phyloP scores from a whole-genome alignment of 495 filamentous ascomycete genomes.

The Podospora bellae-mahoneyi region DNA sequence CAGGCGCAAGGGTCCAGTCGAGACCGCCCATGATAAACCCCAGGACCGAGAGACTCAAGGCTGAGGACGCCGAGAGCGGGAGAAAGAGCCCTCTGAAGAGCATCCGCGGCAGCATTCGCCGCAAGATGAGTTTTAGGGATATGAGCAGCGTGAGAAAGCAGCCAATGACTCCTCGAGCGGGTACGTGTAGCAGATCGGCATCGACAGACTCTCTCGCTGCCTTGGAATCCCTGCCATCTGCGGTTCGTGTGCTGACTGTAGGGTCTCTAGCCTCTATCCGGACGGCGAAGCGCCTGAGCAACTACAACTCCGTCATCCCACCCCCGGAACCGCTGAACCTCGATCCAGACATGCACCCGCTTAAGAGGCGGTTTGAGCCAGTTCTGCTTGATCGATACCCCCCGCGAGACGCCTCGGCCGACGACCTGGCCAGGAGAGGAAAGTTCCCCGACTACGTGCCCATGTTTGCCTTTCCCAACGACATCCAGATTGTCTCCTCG shows the following conservation, averaged over 20 bases:
- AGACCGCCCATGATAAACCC: slow-evolving; percentile 68
- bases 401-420: slow-evolving; percentile 68
- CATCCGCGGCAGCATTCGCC: slow-evolving; percentile 71
- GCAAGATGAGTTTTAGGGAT: slow-evolving; percentile 84
- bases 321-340: slow-evolving; percentile 84
- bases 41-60: slow-evolving; percentile 74
- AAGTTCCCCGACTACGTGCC: slow-evolving; percentile 95
- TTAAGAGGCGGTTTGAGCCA: slow-evolving; percentile 91
- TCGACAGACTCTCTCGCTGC: slow-evolving; percentile 23
- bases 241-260: slow-evolving; percentile 22
- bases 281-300: slow-evolving; percentile 84
- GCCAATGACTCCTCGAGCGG: slow-evolving; percentile 67
- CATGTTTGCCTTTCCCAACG: slow-evolving; percentile 99
- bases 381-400: slow-evolving; percentile 93
- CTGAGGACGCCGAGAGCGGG: slow-evolving; percentile 61
- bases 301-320: slow-evolving; percentile 97
- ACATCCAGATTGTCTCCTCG: slow-evolving; percentile 92
- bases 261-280: slow-evolving; percentile 71
- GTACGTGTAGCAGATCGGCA: slow-evolving; percentile 47
- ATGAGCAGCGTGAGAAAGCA: slow-evolving; percentile 95
- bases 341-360: slow-evolving; percentile 89
- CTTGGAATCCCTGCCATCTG: slow-evolving; percentile 6
- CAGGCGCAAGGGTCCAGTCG: slow-evolving; percentile 71
- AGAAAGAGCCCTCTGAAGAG: slow-evolving; percentile 49
- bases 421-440: slow-evolving; percentile 75